Percentiles rank a stretch among this genome's conserved stretches.
Evolutionary conservation across 2,329 filamentous ascomycete species (phyloP).

Genomic region (Fusarium sulawesiense): DNA sequence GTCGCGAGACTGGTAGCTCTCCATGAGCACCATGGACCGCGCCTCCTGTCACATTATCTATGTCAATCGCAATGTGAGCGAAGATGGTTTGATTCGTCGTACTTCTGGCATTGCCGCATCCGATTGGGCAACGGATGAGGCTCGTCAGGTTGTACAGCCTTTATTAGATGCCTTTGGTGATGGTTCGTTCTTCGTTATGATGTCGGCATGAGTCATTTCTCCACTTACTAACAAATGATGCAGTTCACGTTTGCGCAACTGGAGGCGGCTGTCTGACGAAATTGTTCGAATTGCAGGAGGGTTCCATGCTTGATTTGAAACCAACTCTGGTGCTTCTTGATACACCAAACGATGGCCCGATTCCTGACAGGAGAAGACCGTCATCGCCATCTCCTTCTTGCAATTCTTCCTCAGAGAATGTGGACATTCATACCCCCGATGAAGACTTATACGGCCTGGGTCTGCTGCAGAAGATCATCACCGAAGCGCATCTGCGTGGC

Average conservation of each 20-base stretch:
- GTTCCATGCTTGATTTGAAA: slow-evolving; percentile 62
- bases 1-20: slow-evolving; percentile 71
- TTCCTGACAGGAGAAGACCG: slow-evolving; percentile 52
- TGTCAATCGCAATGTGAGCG: slow-evolving; percentile 65
- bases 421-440: slow-evolving; percentile 56
- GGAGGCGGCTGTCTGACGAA: slow-evolving; percentile 65
- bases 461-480: slow-evolving; percentile 67
- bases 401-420: slow-evolving; percentile 49
- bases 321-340: slow-evolving; percentile 70
- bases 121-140: slow-evolving; percentile 54
- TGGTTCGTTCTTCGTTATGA: slow-evolving; percentile 53
- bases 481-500: slow-evolving; percentile 67
- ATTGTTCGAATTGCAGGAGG: slow-evolving; percentile 65
- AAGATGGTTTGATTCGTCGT: slow-evolving; percentile 58
- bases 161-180: slow-evolving; percentile 66
- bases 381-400: slow-evolving; percentile 61
- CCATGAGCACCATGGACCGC: slow-evolving; percentile 67
- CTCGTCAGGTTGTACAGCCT: slow-evolving; percentile 60
- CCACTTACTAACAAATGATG: slow-evolving; percentile 36
- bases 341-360: slow-evolving; percentile 62
- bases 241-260: slow-evolving; percentile 67
- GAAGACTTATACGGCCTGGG: slow-evolving; percentile 67
- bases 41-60: slow-evolving; percentile 70
- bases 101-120: slow-evolving; percentile 34
- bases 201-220: slow-evolving; percentile 6